Evolutionary conservation across 2,329 filamentous ascomycete species (phyloP).

Genomic region (Pyrenophora seminiperda): DNA sequence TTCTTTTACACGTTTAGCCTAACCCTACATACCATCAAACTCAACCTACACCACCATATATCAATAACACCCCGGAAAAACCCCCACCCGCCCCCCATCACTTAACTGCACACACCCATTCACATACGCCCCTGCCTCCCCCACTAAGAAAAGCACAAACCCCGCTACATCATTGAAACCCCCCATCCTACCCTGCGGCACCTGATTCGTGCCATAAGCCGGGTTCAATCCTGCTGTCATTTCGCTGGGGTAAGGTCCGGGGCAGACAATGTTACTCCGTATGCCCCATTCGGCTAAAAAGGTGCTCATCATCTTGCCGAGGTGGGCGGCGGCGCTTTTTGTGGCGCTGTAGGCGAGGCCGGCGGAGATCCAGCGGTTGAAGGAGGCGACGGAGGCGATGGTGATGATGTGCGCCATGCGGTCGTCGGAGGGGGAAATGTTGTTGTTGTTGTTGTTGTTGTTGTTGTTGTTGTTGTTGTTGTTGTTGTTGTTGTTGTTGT

Average conservation of each 20-base stretch:
- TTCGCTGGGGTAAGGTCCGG: conserved; percentile 53
- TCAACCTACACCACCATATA: not conserved
- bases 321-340: conserved; percentile 52
- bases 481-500: no score
- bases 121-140: conserved; percentile 58
- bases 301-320: conserved; percentile 53
- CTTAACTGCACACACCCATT: conserved; percentile 59
- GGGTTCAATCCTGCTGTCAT: conserved; percentile 46
- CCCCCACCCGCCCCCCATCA: conserved; percentile 51
- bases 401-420: conserved; percentile 55
- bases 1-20: no score
- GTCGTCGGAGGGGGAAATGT: conserved; percentile 39
- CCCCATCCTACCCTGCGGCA: conserved; percentile 51
- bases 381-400: conserved; percentile 50
- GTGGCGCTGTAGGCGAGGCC: conserved; percentile 53
- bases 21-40: no score
- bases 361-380: conserved; percentile 46
- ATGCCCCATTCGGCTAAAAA: conserved; percentile 54
- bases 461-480: no score
- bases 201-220: conserved; percentile 40
- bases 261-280: conserved; percentile 54
- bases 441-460: no score
- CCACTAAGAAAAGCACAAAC: conserved; percentile 57
- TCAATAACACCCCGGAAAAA: conserved; percentile 32
- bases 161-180: conserved; percentile 55